Base-by-base conservation (phyloP, 2,329 filamentous ascomycete genomes). In the Fusarium sacchari region DNA sequence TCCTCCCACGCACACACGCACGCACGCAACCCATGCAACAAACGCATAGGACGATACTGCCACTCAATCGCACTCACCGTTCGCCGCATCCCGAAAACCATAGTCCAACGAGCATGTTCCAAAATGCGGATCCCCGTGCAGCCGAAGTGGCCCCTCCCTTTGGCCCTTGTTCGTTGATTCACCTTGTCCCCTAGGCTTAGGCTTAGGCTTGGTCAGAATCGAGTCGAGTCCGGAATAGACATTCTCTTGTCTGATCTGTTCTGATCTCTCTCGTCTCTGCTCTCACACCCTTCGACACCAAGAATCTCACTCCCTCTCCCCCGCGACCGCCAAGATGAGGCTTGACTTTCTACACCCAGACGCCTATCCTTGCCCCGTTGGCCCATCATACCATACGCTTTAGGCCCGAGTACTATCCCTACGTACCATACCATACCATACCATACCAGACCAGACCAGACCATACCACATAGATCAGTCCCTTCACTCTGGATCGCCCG, bases 321-420 rank as follows among this genome's bases (percentile, higher is more conserved):
- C 75, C 75, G 68, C 75, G 75, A 59, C 75, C 69, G 71, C 71
- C 64, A 77, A 60, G 66, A 75, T 74, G 73, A 77, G 75, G 75
- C 68, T 74, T 76, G 69, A 62, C 58, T 66, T 60, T 67, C 67
- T 63, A 64, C 74, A 72, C 66, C 55, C 60, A 64, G 55, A 69
- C 67, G 65, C 72, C 68, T 67, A 74, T 74, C 72, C 72, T 75
- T 74, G 72, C 64, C 71, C 64, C 65, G 52, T 70, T 74, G 69
- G 65, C 60, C 72, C 75, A 77, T 77, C 76, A 77, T 76, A 77
- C 76, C 75, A 76, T 76, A 76, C 76, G 64, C 60, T 76, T 74
- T 75, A 68, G 70, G 75, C 59, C 67, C 70, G 71, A 77, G 72
- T 70, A 40, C 74, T 60, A 43, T 61, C 46, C 69, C 67, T 75